Base-by-base conservation (phyloP, 441 rosid genomes). In the Eruca vesicaria region DNA sequence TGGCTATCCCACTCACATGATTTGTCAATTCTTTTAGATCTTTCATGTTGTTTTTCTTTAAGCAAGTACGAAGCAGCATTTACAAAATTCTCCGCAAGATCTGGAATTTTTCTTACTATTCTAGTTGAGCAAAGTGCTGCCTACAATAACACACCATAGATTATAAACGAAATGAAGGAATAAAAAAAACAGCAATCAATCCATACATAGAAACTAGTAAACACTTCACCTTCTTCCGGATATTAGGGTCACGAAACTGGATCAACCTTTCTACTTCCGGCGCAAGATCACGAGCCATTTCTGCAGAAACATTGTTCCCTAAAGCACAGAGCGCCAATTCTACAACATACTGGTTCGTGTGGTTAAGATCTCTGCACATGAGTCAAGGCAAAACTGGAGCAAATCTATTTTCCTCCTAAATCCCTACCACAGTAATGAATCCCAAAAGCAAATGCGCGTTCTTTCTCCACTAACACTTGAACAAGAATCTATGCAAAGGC, bases 211-310 rank as follows among this genome's bases (percentile, higher is more conserved):
- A 23, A 36, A 81, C 43, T 36, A 72, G 19, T 31, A 63, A 71
- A 67, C 15, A 69, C 78, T 69, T 80, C 77, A 90, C 99, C 81
- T 96, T 96, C 82, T 96, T 96, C 71, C 99, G 90, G 73, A 93
- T 86, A 78, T 96, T 93, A 67, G 99, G 99, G 80, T 96, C 99
- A 81, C 99, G 94, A 88, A 93, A 96, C 79, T 86, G 96, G 79
- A 96, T 85, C 78, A 96, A 79, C 84, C 96, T 86, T 84, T 96
- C 99, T 56, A 96, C 99, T 86, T 96, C 98, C 38, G 98, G 96
- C 3, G 98, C 98, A 83, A 96, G 97, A 88, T 93, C 99, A 79
- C 97, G 94, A n/a, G 99, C 97, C 98, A 96, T 96, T 82, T 96
- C 98, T 18, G 97, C 99, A 21, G 99, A 96, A 72, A 97, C 90